Conservation (phyloP, 345 rosid species). For the Eucalyptus shirleyi region DNA sequence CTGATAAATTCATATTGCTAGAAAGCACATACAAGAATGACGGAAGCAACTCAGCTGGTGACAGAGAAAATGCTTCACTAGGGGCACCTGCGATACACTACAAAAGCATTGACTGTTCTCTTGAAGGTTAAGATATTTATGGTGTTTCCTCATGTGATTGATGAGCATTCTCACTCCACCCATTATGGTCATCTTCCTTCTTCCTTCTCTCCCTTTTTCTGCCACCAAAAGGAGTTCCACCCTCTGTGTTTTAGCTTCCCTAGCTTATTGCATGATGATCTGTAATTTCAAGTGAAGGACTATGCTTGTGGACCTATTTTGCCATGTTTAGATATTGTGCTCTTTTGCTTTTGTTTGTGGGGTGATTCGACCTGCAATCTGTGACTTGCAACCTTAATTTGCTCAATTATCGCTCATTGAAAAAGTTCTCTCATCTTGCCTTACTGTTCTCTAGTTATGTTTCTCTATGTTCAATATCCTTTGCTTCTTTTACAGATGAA, state of each 20-base stretch:
- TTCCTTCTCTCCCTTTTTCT: neutral
- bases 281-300: neutral
- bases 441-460: neutral
- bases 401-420: neutral
- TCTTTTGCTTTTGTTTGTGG: neutral
- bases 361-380: neutral
- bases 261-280: neutral
- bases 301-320: neutral
- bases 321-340: neutral
- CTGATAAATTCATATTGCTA: slow-evolving; percentile 46
- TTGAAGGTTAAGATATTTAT: slow-evolving; percentile 25
- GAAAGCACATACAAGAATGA: slow-evolving; percentile 32
- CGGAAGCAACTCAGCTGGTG: neutral
- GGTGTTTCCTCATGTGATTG: neutral
- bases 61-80: slow-evolving; percentile 6
- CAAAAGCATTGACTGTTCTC: slow-evolving; percentile 28
- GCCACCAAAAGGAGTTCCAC: neutral
- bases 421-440: neutral
- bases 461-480: neutral
- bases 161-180: neutral
- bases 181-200: neutral
- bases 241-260: neutral
- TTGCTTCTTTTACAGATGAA: neutral
- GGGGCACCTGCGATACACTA: slow-evolving; percentile 27
- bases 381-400: neutral